Evolutionary conservation across 2,329 filamentous ascomycete genomes (phyloP).

Genomic region (Eurotiales sp.): DNA sequence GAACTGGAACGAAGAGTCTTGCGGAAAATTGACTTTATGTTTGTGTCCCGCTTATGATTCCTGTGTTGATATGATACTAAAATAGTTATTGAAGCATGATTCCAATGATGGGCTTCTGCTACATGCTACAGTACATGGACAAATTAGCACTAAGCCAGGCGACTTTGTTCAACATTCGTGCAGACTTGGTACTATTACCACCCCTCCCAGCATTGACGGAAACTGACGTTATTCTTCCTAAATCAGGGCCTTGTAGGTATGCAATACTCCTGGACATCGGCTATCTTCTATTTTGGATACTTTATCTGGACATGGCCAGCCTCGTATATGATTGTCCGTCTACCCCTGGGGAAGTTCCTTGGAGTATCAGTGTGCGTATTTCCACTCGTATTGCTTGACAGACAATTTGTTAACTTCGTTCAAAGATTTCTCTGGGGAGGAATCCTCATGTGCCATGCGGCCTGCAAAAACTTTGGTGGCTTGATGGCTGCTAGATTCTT

Average conservation of each 20-base stretch:
- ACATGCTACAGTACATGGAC: constrained; percentile 30
- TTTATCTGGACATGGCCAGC: constrained; percentile 4
- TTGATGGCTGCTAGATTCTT: constrained; percentile 51
- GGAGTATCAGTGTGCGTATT: constrained; percentile 3
- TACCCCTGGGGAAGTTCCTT: constrained; percentile 10
- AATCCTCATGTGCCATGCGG: constrained; percentile 47
- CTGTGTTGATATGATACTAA: too few relatives aligned
- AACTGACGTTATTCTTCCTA: too few relatives aligned
- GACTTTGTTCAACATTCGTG: constrained; percentile 24
- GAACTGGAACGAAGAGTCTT: constrained; percentile 3
- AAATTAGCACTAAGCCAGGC: constrained; percentile 29
- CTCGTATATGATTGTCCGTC: not conserved
- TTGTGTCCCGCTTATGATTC: not conserved
- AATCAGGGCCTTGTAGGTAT: too few relatives aligned
- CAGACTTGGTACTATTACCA: constrained; percentile 25
- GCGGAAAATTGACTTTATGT: constrained; percentile 9
- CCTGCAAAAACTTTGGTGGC: constrained; percentile 43
- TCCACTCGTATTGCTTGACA: not conserved
- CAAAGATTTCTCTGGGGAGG: constrained; percentile 38
- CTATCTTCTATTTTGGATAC: constrained; percentile 13
- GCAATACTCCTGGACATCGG: constrained; percentile 7
- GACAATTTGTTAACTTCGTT: too few relatives aligned
- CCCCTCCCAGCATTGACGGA: too few relatives aligned
- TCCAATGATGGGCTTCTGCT: constrained; percentile 27
- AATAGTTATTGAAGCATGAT: too few relatives aligned